Evolutionary conservation across 2,329 filamentous ascomycete genomes (phyloP).

Genomic region (Lasiodiplodia gonubiensis): DNA sequence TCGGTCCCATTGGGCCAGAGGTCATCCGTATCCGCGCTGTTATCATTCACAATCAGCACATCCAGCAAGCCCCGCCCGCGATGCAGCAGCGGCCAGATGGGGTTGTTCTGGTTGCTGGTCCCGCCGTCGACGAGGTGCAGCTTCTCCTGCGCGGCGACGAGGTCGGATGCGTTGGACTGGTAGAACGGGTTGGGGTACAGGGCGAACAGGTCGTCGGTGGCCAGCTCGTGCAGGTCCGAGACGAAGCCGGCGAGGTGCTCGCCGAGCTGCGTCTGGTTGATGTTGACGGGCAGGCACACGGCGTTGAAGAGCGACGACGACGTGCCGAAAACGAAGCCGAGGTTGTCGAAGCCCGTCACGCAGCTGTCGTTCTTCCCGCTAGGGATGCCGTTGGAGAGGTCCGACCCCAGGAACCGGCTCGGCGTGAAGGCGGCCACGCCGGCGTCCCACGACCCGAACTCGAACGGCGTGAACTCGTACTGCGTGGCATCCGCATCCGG

Average conservation of each 20-base stretch:
- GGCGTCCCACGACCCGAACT: constrained; percentile 69
- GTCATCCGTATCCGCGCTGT: constrained; percentile 64
- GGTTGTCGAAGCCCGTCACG: constrained; percentile 55
- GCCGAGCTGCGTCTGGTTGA: constrained; percentile 22
- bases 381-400: constrained; percentile 58
- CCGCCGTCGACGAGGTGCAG: constrained; percentile 60
- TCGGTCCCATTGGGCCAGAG: constrained; percentile 68
- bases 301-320: constrained; percentile 51
- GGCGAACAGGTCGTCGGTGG: constrained; percentile 50
- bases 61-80: constrained; percentile 58
- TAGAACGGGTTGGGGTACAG: constrained; percentile 68
- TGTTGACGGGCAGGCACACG: constrained; percentile 34
- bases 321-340: constrained; percentile 56
- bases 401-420: constrained; percentile 65
- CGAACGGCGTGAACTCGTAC: constrained; percentile 70
- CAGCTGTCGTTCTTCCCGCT: constrained; percentile 44
- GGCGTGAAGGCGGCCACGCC: constrained; percentile 66
- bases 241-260: constrained; percentile 27
- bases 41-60: constrained; percentile 70
- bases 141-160: constrained; percentile 43
- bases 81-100: constrained; percentile 59
- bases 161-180: constrained; percentile 47
- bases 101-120: constrained; percentile 57
- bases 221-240: constrained; percentile 37
- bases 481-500: constrained; percentile 60